These are phyloP conservation scores for Pleomassaria siparia DNA, from an alignment of 2,329 filamentous ascomycete genomes.

Conservation along the genomic window DNA sequence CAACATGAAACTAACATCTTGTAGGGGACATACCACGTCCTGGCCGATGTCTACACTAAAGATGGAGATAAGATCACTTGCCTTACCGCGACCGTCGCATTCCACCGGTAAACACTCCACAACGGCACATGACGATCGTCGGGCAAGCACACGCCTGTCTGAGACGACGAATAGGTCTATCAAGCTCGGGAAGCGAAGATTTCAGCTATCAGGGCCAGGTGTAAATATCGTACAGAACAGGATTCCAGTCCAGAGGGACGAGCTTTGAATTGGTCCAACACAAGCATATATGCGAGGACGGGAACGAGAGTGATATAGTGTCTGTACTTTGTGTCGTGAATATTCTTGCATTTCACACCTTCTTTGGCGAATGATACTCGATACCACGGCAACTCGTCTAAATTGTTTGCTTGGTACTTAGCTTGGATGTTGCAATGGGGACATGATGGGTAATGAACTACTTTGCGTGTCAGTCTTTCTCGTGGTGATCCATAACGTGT, in stretches of 20 bases:
- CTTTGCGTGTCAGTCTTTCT: constrained; percentile 6
- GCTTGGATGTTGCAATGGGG: constrained; percentile 10
- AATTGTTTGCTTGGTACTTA: constrained; percentile 3
- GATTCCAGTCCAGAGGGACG: constrained; percentile 28
- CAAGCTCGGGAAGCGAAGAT: constrained; percentile 35
- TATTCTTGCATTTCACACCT: constrained; percentile 8
- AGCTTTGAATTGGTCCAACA: constrained; percentile 24
- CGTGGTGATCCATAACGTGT: neutral
- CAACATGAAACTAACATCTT: neutral
- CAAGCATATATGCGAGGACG: neutral
- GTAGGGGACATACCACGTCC: constrained; percentile 86
- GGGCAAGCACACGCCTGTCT: constrained; percentile 12
- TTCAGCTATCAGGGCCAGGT: constrained; percentile 38
- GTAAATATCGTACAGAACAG: constrained; percentile 37
- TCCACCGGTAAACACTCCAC: constrained; percentile 47
- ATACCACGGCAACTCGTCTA: constrained; percentile 15
- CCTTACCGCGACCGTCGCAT: constrained; percentile 72
- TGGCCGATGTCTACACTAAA: constrained; percentile 78
- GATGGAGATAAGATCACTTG: constrained; percentile 81
- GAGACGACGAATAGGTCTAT: constrained; percentile 21
- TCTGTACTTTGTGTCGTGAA: constrained; percentile 1
- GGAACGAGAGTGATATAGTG: neutral
- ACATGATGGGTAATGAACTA: constrained; percentile 21
- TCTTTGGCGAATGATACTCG: constrained; percentile 9
- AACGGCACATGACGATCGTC: constrained; percentile 6